Evolutionary conservation across 2,329 filamentous ascomycete species (phyloP).

Genomic region (Claviceps fusiformis): DNA sequence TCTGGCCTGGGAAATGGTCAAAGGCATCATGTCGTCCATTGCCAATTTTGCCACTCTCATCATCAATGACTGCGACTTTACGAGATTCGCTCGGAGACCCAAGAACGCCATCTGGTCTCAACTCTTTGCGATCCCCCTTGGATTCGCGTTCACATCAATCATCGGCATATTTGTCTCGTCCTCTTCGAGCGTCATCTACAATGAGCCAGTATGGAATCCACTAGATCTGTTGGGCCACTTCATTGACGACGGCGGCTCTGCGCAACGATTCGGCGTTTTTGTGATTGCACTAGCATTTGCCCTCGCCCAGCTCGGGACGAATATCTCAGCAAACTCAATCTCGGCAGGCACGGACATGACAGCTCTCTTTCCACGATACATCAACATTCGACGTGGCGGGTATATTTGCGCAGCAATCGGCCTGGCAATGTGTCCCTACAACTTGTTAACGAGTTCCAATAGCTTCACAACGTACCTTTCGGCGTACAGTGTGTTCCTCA

Average conservation of each 20-base stretch:
- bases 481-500: constrained; percentile 88
- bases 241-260: constrained; percentile 53
- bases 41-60: constrained; percentile 87
- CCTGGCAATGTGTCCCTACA: constrained; percentile 78
- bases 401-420: constrained; percentile 74
- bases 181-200: constrained; percentile 54
- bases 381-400: constrained; percentile 76
- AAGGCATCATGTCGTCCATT: constrained; percentile 77
- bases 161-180: constrained; percentile 71
- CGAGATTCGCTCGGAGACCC: constrained; percentile 68
- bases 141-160: constrained; percentile 69
- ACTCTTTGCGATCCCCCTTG: constrained; percentile 56
- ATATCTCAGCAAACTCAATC: constrained; percentile 77
- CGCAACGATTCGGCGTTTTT: constrained; percentile 62
- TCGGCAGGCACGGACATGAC: constrained; percentile 75
- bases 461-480: constrained; percentile 86
- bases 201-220: constrained; percentile 59
- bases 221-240: constrained; percentile 53
- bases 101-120: constrained; percentile 70
- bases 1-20: constrained; percentile 70
- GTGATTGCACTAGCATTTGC: constrained; percentile 58
- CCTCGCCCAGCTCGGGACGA: constrained; percentile 72
- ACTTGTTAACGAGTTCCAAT: constrained; percentile 60
- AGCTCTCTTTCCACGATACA: constrained; percentile 61
- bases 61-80: constrained; percentile 70